Conservation (phyloP, 169 alveolate species). For the Plasmodium vinckei region DNA sequence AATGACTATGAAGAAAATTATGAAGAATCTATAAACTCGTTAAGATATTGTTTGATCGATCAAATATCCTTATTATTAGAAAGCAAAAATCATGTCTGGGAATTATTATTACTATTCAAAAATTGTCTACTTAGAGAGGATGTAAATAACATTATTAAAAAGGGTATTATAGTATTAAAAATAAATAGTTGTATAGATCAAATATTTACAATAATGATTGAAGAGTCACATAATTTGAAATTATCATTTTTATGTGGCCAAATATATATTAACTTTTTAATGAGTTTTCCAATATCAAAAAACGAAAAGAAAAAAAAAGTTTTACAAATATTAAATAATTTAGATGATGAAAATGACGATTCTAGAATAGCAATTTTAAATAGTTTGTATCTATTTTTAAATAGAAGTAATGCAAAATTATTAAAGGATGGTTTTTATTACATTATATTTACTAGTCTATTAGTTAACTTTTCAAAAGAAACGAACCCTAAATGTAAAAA, state of each 20-base stretch:
- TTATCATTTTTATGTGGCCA: slow-evolving; percentile 76
- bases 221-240: slow-evolving; percentile 70
- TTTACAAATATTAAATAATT: slow-evolving; percentile 46
- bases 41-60: slow-evolving; percentile 56
- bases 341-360: slow-evolving; percentile 60
- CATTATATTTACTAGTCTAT: slow-evolving; percentile 22
- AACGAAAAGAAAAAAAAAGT: slow-evolving; percentile 60
- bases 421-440: slow-evolving; percentile 68
- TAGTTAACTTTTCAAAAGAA: slow-evolving; percentile 68
- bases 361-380: slow-evolving; percentile 64
- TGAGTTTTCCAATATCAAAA: slow-evolving; percentile 59
- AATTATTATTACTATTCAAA: slow-evolving; percentile 49
- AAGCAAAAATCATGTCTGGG: slow-evolving; percentile 66
- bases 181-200: slow-evolving; percentile 61
- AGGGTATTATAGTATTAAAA: slow-evolving; percentile 31
- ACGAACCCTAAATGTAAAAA: slow-evolving; percentile 65
- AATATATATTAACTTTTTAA: slow-evolving; percentile 67
- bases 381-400: slow-evolving; percentile 41
- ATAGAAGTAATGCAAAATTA: slow-evolving; percentile 47
- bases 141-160: slow-evolving; percentile 29
- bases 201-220: slow-evolving; percentile 67
- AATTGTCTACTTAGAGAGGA: slow-evolving; percentile 59
- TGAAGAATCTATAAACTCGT: slow-evolving; percentile 39
- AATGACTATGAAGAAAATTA: background rate
- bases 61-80: slow-evolving; percentile 65